phyloP scores from a whole-genome alignment of 352 stramenopile genomes.

The Nannochloropsis limnetica region DNA sequence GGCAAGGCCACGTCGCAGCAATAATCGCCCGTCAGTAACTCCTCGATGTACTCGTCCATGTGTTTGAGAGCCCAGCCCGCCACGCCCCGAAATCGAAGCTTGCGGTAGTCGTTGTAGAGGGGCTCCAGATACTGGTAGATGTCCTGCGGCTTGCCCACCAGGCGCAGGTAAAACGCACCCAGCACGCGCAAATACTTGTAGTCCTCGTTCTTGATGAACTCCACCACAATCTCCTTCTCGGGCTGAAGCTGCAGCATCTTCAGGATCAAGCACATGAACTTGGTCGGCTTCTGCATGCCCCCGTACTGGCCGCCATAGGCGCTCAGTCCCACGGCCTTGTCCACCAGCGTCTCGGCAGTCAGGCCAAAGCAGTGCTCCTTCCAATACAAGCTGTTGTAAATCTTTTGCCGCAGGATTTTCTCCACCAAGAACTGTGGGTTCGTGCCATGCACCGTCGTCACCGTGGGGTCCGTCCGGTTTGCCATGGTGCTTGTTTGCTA shows the following conservation, averaged over 20 bases:
- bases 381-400: conserved; percentile 88
- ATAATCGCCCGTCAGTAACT: conserved; percentile 77
- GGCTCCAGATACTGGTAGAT: conserved; percentile 87
- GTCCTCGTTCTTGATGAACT: conserved; percentile 92
- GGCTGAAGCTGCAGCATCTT: conserved; percentile 97
- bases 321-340: conserved; percentile 84
- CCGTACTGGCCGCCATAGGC: conserved; percentile 83
- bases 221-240: conserved; percentile 81
- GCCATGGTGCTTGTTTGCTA: conserved; percentile 42
- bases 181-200: conserved; percentile 95
- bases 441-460: conserved; percentile 80
- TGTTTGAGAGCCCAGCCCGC: conserved; percentile 78
- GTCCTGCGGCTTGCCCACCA: conserved; percentile 79
- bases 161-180: conserved; percentile 86
- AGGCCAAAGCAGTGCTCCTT: conserved; percentile 97
- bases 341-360: conserved; percentile 82
- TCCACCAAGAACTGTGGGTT: conserved; percentile 96
- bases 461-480: conserved; percentile 81
- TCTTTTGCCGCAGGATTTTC: conserved; percentile 94
- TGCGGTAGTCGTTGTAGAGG: conserved; percentile 88
- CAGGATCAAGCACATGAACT: conserved; percentile 92
- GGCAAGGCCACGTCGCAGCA: conserved; percentile 86
- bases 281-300: conserved; percentile 83
- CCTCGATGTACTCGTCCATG: conserved; percentile 90
- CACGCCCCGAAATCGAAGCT: conserved; percentile 73